Evolutionary conservation across 805 yeast genomes (phyloP), one percentile per base, ranked within the genome.

Genomic region (Spathaspora hagerdaliae): DNA sequence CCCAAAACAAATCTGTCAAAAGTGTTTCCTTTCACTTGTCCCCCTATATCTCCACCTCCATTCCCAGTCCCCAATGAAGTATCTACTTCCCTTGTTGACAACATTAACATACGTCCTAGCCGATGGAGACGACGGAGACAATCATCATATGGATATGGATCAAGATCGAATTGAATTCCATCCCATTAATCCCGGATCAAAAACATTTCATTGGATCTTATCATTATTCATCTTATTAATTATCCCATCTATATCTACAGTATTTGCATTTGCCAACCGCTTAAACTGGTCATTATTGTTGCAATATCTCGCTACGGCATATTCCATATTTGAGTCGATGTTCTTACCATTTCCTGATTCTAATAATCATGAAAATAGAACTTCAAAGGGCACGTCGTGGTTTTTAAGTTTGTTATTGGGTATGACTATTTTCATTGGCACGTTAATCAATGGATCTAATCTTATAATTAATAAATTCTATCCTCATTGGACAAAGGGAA

Each of bases 381-480:
- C 88, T 1, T 79, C 86, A 10, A 70, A 79, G 44, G 88, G 87
- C 0, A 79, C 89, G 0, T 79, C 81, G n/a, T 79, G 85, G 83
- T 76, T 80, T 51, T 65, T 84, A 41, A 59, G 77, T 26, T 57
- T 78, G 26, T 64, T 78, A 37, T 67, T 77, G 39, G 74, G 75
- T 3, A 49, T 64, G 4, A 69, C 80, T 1, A 65, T 83, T 1
- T 74, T 83, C 47, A 51, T 76, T 14, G 91, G 89, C 0, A 69
- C 77, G 27, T 48, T 79, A 8, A 65, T 81, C 24, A 75, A 77
- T 38, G 87, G 87, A 0, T 67, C 81, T 11, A 73, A 74, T 46
- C 49, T 70, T 39, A 48, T 75, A 45, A 59, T 66, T 45, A 65
- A 65, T 50, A 59, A 60, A 40, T 56, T 61, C 54, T 56, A 63